These are phyloP conservation scores for Aspergillus fijiensis DNA, from an alignment of 2,329 filamentous ascomycete genomes.

Conservation along the genomic window DNA sequence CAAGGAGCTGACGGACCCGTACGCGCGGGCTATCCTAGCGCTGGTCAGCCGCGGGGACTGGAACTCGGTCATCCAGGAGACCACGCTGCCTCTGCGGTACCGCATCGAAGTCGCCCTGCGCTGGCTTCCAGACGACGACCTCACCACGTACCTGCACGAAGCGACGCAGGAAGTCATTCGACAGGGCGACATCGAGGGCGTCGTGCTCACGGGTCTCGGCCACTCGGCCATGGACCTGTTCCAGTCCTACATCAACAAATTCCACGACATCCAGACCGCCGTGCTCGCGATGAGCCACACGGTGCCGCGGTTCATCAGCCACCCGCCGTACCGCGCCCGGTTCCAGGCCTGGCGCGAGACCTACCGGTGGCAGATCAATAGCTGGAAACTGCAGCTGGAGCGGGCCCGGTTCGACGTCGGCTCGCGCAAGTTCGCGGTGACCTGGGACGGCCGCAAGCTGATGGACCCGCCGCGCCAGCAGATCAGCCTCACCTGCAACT, in stretches of 20 bases:
- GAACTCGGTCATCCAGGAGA: conserved; percentile 58
- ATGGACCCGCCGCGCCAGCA: conserved; percentile 53
- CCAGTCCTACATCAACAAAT: conserved; percentile 59
- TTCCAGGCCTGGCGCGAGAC: conserved; percentile 62
- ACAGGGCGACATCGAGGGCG: conserved; percentile 60
- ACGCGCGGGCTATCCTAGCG: conserved; percentile 60
- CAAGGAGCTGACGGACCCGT: conserved; percentile 61
- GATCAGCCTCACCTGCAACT: conserved; percentile 59
- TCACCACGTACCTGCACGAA: conserved; percentile 56
- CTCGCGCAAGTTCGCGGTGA: conserved; percentile 54
- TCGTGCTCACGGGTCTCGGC: conserved; percentile 61
- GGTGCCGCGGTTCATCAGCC: conserved; percentile 59
- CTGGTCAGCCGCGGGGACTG: conserved; percentile 61
- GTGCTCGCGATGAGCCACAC: conserved; percentile 61
- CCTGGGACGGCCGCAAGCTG: conserved; percentile 50
- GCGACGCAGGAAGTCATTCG: conserved; percentile 52
- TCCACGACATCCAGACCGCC: conserved; percentile 62
- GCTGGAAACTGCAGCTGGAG: conserved; percentile 60
- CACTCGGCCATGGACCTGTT: conserved; percentile 60
- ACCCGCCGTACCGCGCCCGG: conserved; percentile 51
- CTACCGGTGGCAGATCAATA: conserved; percentile 61
- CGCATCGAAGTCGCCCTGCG: conserved; percentile 62
- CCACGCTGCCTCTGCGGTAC: conserved; percentile 59
- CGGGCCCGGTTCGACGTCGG: conserved; percentile 61
- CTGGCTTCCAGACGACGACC: conserved; percentile 47